These are phyloP conservation scores for Chaetomiaceae sp. DNA, from an alignment of 2,329 filamentous ascomycete species.

Conservation along the genomic window DNA sequence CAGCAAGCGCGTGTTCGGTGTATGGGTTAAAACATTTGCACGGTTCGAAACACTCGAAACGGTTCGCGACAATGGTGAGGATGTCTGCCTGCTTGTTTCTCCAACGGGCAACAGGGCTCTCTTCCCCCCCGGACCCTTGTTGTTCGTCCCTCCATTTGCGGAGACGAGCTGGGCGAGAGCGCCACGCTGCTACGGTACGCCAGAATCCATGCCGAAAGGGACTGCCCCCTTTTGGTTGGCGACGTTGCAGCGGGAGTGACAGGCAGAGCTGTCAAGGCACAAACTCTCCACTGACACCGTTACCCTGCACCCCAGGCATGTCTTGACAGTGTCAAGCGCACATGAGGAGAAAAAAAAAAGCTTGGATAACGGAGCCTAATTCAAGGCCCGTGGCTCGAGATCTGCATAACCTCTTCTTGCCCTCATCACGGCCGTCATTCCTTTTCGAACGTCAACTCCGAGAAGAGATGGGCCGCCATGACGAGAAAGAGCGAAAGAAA, in stretches of 20 bases:
- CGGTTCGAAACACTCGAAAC: conserved; percentile 18
- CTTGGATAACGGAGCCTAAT: conserved; percentile 1
- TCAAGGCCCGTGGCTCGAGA: conserved; percentile 12
- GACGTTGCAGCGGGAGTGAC: conserved; percentile 17
- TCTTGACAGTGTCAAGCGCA: background rate
- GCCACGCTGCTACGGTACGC: conserved; percentile 1
- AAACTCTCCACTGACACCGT: conserved; percentile 5
- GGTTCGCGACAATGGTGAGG: conserved; percentile 17
- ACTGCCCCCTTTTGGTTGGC: conserved; percentile 4
- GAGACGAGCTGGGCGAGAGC: conserved; percentile 1
- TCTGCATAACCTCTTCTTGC: conserved; percentile 3
- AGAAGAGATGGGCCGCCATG: background rate
- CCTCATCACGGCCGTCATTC: conserved; percentile 14
- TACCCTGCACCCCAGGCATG: conserved; percentile 14
- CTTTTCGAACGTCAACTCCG: conserved; percentile 11
- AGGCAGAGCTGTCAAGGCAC: conserved; percentile 12
- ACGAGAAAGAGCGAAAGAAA: background rate
- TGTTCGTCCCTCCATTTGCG: conserved; percentile 10
- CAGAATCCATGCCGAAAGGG: conserved; percentile 10
- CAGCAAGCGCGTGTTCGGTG: background rate
- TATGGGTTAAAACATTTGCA: conserved; percentile 11
- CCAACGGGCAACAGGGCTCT: conserved; percentile 3
- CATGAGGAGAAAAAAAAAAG: background rate
- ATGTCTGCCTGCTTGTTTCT: conserved; percentile 11
- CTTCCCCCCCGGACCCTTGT: background rate